These are phyloP conservation scores for Chromera velia DNA, from an alignment of 73 alveolate genomes.

Conservation along the genomic window DNA sequence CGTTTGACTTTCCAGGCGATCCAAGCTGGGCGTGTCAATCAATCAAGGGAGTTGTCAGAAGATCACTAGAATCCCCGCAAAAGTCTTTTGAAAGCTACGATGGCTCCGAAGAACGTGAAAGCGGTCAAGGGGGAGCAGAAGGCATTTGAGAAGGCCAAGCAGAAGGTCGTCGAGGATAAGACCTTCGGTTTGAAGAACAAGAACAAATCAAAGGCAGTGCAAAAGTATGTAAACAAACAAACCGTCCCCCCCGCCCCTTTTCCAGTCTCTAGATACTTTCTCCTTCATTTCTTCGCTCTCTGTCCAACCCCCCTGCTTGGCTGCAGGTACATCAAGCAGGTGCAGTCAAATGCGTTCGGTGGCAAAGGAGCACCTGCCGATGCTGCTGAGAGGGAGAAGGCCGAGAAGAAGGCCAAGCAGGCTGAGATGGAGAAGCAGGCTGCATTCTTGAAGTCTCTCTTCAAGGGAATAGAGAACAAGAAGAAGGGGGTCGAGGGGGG, in stretches of 20 bases:
- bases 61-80: too few relatives aligned
- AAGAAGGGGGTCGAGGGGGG: conserved; percentile 73
- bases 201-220: conserved; percentile 81
- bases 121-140: conserved; percentile 49
- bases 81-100: too few relatives aligned
- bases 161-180: conserved; percentile 89
- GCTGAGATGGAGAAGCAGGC: conserved; percentile 68
- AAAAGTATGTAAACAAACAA: conserved; percentile 61
- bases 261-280: too few relatives aligned
- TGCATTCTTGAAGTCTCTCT: conserved; percentile 72
- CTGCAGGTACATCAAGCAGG: conserved; percentile 47
- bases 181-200: conserved; percentile 95
- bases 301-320: too few relatives aligned
- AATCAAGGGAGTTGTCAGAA: too few relatives aligned
- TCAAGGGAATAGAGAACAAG: conserved; percentile 63
- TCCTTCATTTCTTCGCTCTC: too few relatives aligned
- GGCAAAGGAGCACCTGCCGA: conserved; percentile 26
- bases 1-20: too few relatives aligned
- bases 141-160: conserved; percentile 77
- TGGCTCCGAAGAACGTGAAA: conserved; percentile 24
- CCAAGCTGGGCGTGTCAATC: too few relatives aligned
- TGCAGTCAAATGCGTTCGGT: conserved; percentile 34
- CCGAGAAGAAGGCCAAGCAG: conserved; percentile 70
- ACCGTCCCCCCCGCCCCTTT: background rate
- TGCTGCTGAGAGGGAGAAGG: conserved; percentile 39